A percentile compares a stretch with the other conserved stretches of the same genome.
phyloP scores from a whole-genome alignment of 75 land plant genomes.

The Selaginella tamariscina region DNA sequence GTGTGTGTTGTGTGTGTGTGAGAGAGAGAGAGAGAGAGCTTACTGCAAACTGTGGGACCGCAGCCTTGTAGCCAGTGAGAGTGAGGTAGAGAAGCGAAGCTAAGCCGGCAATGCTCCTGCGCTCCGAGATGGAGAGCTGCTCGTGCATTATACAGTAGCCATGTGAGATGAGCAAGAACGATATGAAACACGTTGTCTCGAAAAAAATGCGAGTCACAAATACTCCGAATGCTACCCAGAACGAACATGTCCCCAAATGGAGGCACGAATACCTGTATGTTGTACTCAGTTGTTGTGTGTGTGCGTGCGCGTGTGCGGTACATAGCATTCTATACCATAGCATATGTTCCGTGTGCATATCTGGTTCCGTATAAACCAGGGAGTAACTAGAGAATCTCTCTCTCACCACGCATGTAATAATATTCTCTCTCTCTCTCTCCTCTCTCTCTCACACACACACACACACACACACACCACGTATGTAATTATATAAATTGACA shows the following conservation, averaged over 20 bases:
- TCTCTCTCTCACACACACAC: no score
- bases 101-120: conserved; percentile 64
- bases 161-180: conserved; percentile 80
- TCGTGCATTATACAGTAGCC: conserved; percentile 93
- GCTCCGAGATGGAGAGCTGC: conserved; percentile 57
- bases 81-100: conserved; percentile 67
- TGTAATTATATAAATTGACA: no score
- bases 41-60: conserved; percentile 77
- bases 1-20: no score
- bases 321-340: no score
- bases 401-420: no score
- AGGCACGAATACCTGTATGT: conserved; percentile 70
- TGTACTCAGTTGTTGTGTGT: no score
- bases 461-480: no score
- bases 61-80: conserved; percentile 81
- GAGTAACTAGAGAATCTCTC: neutral
- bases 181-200: conserved; percentile 76
- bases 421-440: no score
- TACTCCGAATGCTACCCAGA: conserved; percentile 96
- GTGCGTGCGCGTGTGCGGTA: no score
- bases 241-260: conserved; percentile 55
- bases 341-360: no score
- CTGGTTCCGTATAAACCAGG: neutral
- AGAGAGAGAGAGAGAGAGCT: conserved; percentile 22
- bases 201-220: conserved; percentile 81